Conservation (phyloP, 371 early-diverging fungal genomes). For the Nosema bombycis region DNA sequence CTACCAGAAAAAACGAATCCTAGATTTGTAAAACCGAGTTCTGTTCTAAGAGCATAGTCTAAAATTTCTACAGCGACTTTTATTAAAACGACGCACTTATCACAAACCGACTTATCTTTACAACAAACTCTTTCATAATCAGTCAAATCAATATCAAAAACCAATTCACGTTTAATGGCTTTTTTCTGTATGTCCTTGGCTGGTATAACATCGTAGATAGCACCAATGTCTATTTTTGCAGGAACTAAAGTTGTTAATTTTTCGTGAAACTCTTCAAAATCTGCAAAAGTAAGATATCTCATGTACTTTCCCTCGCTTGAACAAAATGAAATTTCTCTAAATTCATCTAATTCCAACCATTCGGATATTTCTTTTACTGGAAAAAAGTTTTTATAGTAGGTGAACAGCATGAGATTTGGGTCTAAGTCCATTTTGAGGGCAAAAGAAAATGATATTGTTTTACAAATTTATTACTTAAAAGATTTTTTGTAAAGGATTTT, state of each 20-base stretch:
- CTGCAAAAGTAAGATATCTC: constrained; percentile 77
- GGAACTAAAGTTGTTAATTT: constrained; percentile 72
- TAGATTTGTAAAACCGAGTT: constrained; percentile 85
- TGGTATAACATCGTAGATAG: constrained; percentile 75
- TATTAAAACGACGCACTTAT: constrained; percentile 84
- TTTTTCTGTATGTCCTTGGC: constrained; percentile 69
- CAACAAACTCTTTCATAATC: constrained; percentile 94
- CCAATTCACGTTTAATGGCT: constrained; percentile 79
- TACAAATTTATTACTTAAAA: too few species aligned
- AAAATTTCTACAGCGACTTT: constrained; percentile 79
- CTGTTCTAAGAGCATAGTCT: constrained; percentile 68
- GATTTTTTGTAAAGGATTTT: too few species aligned
- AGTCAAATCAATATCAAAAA: constrained; percentile 99
- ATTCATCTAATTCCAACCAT: constrained; percentile 50
- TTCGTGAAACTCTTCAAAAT: constrained; percentile 70
- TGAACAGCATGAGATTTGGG: neutral
- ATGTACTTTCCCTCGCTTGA: constrained; percentile 72
- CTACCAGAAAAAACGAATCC: constrained; percentile 93
- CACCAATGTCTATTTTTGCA: constrained; percentile 90
- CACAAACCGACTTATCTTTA: constrained; percentile 73
- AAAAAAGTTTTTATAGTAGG: constrained; percentile 59
- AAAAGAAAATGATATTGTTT: too few species aligned
- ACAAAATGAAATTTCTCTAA: constrained; percentile 82
- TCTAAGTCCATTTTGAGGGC: constrained; percentile 20
- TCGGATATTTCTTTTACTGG: constrained; percentile 49